phyloP scores from a whole-genome alignment of 768 basidiomycete genomes.

The Boletus vinaceobasis region DNA sequence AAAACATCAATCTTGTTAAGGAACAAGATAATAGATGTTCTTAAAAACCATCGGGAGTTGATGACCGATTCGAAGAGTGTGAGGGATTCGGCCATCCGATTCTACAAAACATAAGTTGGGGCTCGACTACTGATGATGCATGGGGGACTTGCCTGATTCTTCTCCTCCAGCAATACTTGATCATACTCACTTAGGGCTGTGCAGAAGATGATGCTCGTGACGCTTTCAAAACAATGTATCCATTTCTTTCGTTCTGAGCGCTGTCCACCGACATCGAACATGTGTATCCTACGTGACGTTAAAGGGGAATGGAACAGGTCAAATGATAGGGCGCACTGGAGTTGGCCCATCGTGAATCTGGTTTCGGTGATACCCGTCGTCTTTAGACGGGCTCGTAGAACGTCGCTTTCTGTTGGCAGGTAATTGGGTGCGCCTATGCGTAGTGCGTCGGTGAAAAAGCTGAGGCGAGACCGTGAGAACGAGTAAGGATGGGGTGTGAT shows the following conservation, averaged over 20 bases:
- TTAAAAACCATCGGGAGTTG: constrained; percentile 76
- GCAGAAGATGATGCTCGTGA: constrained; percentile 77
- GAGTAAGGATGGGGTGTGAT: not conserved
- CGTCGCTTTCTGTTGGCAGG: constrained; percentile 81
- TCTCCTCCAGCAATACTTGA: constrained; percentile 65
- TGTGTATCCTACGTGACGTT: constrained; percentile 43
- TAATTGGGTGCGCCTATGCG: constrained; percentile 83
- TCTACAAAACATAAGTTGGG: constrained; percentile 35
- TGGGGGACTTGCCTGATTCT: constrained; percentile 25
- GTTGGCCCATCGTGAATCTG: constrained; percentile 65
- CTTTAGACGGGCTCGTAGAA: constrained; percentile 84
- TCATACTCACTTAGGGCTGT: constrained; percentile 75
- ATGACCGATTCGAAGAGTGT: constrained; percentile 75
- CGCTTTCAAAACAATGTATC: constrained; percentile 79
- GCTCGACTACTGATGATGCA: not conserved
- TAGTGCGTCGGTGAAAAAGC: constrained; percentile 84
- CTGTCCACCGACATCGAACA: constrained; percentile 81
- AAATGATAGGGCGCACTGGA: constrained; percentile 42
- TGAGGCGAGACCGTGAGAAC: constrained; percentile 25
- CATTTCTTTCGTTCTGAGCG: constrained; percentile 80
- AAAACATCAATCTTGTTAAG: constrained; percentile 76
- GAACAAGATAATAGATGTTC: constrained; percentile 65
- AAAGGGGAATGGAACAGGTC: not conserved
- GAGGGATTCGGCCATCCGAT: constrained; percentile 73
- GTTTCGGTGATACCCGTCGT: constrained; percentile 92